A percentile compares a stretch with the other conserved stretches of the same genome.
Evolutionary conservation across 257 asterid species (phyloP).

Genomic region (Solanum bukasovii): DNA sequence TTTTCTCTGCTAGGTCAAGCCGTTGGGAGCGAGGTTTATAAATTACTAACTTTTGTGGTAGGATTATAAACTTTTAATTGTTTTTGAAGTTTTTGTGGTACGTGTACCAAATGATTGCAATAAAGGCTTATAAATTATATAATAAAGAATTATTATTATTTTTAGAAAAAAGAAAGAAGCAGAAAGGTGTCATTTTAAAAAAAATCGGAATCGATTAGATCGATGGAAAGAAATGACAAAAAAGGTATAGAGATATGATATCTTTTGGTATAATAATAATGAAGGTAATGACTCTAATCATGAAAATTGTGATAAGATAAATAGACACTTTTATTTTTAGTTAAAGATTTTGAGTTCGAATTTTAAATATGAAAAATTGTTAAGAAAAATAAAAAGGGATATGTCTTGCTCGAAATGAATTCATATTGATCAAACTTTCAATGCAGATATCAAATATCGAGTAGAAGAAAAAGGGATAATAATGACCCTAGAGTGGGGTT

Average conservation of each 20-base stretch:
- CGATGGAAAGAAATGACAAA: not conserved
- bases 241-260: not conserved
- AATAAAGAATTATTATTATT: not conserved
- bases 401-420: fast-evolving
- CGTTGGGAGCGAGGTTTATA: not conserved
- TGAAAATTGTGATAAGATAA: not conserved
- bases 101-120: not conserved
- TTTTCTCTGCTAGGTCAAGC: not conserved
- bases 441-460: not conserved
- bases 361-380: no score
- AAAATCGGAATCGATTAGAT: not conserved
- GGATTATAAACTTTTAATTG: not conserved
- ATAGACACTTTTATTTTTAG: no score
- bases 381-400: no score
- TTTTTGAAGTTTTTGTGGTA: not conserved
- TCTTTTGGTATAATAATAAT: not conserved
- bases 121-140: not conserved
- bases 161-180: not conserved
- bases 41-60: not conserved
- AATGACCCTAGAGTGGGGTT: not conserved
- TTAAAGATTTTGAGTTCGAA: fast-evolving
- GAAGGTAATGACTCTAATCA: not conserved
- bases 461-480: not conserved
- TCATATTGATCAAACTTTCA: fast-evolving
- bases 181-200: not conserved